Base-by-base conservation (phyloP, 768 basidiomycete species). In the Leccinellum rugosiceps region DNA sequence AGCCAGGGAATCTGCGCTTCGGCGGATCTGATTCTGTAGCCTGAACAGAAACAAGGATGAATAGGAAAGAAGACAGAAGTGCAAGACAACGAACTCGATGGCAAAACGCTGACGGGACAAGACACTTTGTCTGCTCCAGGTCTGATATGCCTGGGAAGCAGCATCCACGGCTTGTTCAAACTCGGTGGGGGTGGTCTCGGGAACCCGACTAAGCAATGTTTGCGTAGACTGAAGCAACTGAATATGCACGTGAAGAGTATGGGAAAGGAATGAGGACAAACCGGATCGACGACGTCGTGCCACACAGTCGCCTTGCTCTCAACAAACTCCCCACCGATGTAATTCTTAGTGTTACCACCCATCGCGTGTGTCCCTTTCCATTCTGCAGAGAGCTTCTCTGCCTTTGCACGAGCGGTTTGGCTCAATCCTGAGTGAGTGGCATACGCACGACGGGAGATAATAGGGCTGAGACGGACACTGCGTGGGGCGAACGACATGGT, bases 331-430 rank as follows among this genome's bases (percentile, higher is more conserved):
- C 95, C 96, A 13, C 84, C 89, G 57, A 98, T 90, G 73, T 88
- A 94, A 72, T 94, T 94, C 82, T 90, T 94, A 56, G 94, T 94
- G 59, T 80, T 86, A 28, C 83, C 88, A n/a, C 95, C 95, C 13
- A 84, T 82, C 23, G 88, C 87, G 57, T 80, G 89, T 3, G 95
- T 95, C 43, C 95, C 95, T 61, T 86, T 86, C 92, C 93, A 98
- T 30, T 85, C 79, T 14, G 80, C 72, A 17, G 88, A 88, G 19
- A 94, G 76, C 55, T 80, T 79, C 62, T 90, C 84, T 1, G 90
- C 91, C 60, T 81, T 83, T 25, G 81, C 69, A 19, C 80, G 78
- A 21, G 85, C 87, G 11, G 77, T 60, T 14, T 82, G 74, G 60
- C 77, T 82, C 54, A 92, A 73, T 3, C 82, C 78, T 25, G 79